Evolutionary conservation across 164 flowering plant genomes (phyloP), one percentile per base, ranked within the genome.

Genomic region (Tinospora cordifolia): DNA sequence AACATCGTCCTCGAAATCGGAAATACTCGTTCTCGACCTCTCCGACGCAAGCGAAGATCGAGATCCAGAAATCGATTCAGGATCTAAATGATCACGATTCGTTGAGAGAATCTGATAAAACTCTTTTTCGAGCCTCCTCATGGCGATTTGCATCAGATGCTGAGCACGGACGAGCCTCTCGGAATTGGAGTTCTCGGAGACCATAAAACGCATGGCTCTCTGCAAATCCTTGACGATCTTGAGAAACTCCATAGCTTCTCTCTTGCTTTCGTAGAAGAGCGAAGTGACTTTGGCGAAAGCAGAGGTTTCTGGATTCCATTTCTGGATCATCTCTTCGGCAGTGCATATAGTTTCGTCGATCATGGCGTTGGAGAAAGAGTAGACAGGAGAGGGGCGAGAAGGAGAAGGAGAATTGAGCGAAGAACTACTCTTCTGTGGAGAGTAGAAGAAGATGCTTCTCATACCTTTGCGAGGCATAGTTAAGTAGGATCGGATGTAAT

Each of bases 41-140:
- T 25, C 26, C 19, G 85, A 79, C 0, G 75, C 60, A 3, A 70
- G 63, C 30, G 87, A 81, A 0, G 85, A 78, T 5, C 70, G 79
- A 2, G 36, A 30, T 12, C 24, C 38, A 1, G 93, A 87, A 8
- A 84, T 76, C 0, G 89, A 83, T 63, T 87, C 89, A 0, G 87
- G 77, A 62, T 84, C 86, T 0, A 88, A 79, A 58, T 72, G 65
- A 49, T 75, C 80, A 2, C 83, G 73, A 51, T 83, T 86, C 3
- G 82, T 5, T 0, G 86, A 81, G 6, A 91, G 63, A 60, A 89
- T 83, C 39, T 66, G 74, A 63, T 83, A 81, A 38, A 91, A 88
- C 73, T 91, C 97, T 78, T 78, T 83, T 73, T 88, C 76, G 0
- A 89, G 80, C 12, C 86, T 67, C 66, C 82, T 85, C 87, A 88